Base-by-base conservation (phyloP, 352 stramenopile genomes). In the Plasmopara viticola region DNA sequence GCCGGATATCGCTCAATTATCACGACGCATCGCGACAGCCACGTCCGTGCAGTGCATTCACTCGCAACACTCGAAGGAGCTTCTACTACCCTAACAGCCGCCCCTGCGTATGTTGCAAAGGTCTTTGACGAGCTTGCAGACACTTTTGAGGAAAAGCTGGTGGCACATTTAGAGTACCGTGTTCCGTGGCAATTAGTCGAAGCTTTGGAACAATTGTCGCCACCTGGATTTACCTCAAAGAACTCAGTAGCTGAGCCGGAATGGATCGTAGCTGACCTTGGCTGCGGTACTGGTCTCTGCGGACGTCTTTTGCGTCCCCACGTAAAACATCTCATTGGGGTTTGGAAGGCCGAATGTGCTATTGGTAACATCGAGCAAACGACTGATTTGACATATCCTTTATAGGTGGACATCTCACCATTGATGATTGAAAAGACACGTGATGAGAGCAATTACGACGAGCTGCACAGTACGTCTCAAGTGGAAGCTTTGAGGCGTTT, bases 81-180 rank as follows among this genome's bases (percentile, higher is more conserved):
- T 6, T 70, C 71, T 0, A 67, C 71, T 7, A 83, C 71, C 0
- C 78, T 31, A 34, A 85, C 61, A 1, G 80, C 77, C 0, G 72
- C 78, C 9, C 74, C 75, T 4, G 68, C 55, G 6, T 92, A 92
- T 50, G 81, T 92, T 30, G 72, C 66, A 12, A 56, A 87, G 53
- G 78, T 92, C 9, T 92, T 92, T 54, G 77, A 92, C 52, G 75
- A 89, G 15, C 65, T 92, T 30, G 74, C 81, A 5, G 79, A 90
- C 10, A 78, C 58, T 10, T 92, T 92, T 60, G 81, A 92, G 50
- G 79, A 90, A 31, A 92, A 90, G 43, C 66, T 92, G 28, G 77
- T 92, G 55, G 76, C 58, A 28, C 81, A 89, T 34, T 45, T 92
- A 30, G 74, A 87, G 59, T 92, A 92, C 49, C 76, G 74, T 48